Base-by-base conservation (phyloP, 257 asterid species). In the Nicotiana paniculata region DNA sequence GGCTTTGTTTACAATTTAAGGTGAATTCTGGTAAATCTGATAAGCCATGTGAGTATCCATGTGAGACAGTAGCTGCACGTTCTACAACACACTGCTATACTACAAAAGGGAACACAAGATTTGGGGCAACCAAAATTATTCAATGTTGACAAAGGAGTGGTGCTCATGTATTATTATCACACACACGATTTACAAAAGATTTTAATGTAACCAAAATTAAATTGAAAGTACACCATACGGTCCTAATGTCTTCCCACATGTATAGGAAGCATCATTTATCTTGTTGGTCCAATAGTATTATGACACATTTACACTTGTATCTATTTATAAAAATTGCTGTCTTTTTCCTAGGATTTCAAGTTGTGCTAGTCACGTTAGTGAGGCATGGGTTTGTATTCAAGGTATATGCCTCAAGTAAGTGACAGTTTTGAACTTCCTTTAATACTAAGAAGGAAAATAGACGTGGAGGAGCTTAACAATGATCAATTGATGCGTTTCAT, bases 331-430 rank as follows among this genome's bases (percentile, higher is more conserved):
- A 43, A 10, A 72, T 72, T 46, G n/a, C 9, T 43, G 58, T 70
- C 78, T 8, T 72, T 70, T 37, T 43, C 17, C 0, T 1, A 59
- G 67, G 57, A 66, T 18, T 32, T 35, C 83, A 43, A 55, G 70
- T 82, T 32, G 84, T 87, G 88, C 83, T 76, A 26, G 83, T 46
- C 88, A 87, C 86, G 88, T 84, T 82, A 24, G 55, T 37, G 6
- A 82, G 84, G 81, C 15, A 66, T 80, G 85, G 66, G 65, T 37
- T 70, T 70, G 21, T 69, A 13, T 72, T 46, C 79, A 46, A 21
- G 39, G 79, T 72, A 46, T 72, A 72, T 72, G 5, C 48, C 24
- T 30, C 21, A 0, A 65, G 72, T 30, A 32, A 65, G 21, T 65
- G n/a, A 65, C 30, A 15, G 15, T 30, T 63, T 28, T 65, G 72